A percentile compares a stretch with the other conserved stretches of the same genome.
Conservation (phyloP, 1,284 basidiomycete species). For the Pisolithus thermaeus region DNA sequence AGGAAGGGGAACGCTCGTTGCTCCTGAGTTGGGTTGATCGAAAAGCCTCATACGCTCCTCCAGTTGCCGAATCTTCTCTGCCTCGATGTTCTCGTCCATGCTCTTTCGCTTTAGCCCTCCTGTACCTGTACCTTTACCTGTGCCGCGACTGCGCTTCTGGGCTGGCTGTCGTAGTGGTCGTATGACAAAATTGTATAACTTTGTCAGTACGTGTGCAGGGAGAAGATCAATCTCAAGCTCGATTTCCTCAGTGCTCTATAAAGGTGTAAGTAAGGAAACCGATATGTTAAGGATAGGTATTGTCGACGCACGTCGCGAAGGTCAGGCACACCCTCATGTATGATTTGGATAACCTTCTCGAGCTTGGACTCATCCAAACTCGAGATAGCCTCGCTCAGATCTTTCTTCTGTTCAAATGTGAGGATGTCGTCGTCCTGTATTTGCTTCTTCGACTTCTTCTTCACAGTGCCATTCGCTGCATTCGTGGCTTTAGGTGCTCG, state of each 20-base stretch:
- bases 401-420: constrained; percentile 93
- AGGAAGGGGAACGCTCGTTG: constrained; percentile 27
- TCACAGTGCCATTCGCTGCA: constrained; percentile 32
- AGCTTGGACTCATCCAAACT: constrained; percentile 73
- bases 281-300: constrained; percentile 1
- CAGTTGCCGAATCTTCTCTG: constrained; percentile 83
- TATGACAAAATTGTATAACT: constrained; percentile 91
- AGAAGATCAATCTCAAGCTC: constrained; percentile 93
- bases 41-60: constrained; percentile 79
- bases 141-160: constrained; percentile 57
- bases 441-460: constrained; percentile 53
- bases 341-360: constrained; percentile 85
- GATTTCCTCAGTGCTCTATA: constrained; percentile 89
- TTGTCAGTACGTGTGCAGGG: constrained; percentile 77
- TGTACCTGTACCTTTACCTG: constrained; percentile 73
- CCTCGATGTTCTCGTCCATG: constrained; percentile 86
- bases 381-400: constrained; percentile 87
- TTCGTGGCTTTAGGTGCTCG: constrained; percentile 38
- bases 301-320: constrained; percentile 74
- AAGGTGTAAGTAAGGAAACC: constrained; percentile 7
- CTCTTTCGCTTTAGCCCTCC: constrained; percentile 87
- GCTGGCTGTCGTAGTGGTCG: constrained; percentile 58
- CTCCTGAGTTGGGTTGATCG: constrained; percentile 45
- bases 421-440: constrained; percentile 64
- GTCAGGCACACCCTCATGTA: constrained; percentile 84